Base-by-base conservation (phyloP, 345 rosid species). In the Hibiscus tridactylites region DNA sequence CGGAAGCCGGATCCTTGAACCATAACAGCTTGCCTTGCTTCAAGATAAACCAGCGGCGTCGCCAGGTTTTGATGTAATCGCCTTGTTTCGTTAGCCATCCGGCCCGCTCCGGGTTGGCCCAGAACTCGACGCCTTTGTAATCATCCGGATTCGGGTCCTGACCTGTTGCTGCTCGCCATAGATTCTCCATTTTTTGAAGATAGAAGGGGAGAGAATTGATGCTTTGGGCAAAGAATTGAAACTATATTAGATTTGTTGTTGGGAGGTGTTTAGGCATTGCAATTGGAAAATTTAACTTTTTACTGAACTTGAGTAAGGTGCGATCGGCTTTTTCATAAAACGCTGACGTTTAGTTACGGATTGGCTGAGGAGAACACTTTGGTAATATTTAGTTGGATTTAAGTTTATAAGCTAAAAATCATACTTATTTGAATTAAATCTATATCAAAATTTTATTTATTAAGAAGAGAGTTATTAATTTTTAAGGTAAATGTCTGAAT, bases 31-130 rank as follows among this genome's bases (percentile, higher is more conserved):
- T 90, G 17, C 97, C 93, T 76, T 83, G 88, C 64, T 91, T 91
- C 68, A 91, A 81, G 13, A 91, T 82, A 79, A 90, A 87, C 97
- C 97, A 90, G 59, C 96, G 96, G 52, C 93, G 85, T 24, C 96
- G 91, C 97, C 97, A 92, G 53, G 92, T 92, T 77, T 80, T 85
- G 74, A 92, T 85, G 83, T 92, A 88, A 72, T 92, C 93, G 44
- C 97, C 92, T 78, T 90, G 96, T 82, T 88, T 87, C 0, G 86
- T 81, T 1, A 92, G 78, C 96, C 96, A 90, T 2, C 97, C 92
- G 21, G 88, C 76, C 44, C 96, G 88, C 68, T 90, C 92, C 0
- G 94, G 96, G 63, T 81, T 56, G 1, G 88, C 75, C 96, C 94
- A 92, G 82, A 84, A 90, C 77, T 87, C 90, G 72, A 90, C 59